Conservation (phyloP, 2,329 filamentous ascomycete species). For the Albifimbria verrucaria region DNA sequence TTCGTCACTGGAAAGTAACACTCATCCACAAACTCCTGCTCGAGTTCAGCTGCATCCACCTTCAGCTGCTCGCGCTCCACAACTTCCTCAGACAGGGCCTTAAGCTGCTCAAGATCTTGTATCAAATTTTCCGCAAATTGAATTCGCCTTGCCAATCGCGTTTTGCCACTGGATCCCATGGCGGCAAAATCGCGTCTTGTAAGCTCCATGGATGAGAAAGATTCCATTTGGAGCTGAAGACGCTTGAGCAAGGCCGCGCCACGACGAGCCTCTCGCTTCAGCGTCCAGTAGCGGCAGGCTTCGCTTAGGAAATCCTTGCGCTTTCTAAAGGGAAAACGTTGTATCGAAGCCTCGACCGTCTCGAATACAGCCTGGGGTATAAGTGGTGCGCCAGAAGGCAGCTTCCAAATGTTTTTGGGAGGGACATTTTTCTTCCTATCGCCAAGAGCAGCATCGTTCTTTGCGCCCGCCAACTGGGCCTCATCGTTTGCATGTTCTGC, state of each 20-base stretch:
- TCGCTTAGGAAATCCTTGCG: conserved; percentile 91
- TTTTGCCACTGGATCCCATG: conserved; percentile 82
- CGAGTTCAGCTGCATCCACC: conserved; percentile 69
- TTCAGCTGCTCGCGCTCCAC: conserved; percentile 76
- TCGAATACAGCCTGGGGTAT: conserved; percentile 87
- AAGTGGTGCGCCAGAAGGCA: conserved; percentile 91
- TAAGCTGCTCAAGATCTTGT: conserved; percentile 74
- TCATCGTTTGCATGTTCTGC: conserved; percentile 75
- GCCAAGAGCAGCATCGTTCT: conserved; percentile 70
- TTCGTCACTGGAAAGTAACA: conserved; percentile 88
- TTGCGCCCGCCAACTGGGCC: conserved; percentile 77
- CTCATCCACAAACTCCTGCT: conserved; percentile 77
- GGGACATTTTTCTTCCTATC: conserved; percentile 64
- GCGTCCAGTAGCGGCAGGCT: conserved; percentile 94
- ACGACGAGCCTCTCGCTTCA: conserved; percentile 89
- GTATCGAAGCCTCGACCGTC: conserved; percentile 77
- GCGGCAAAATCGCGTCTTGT: conserved; percentile 92
- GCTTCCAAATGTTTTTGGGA: conserved; percentile 65
- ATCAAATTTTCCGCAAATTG: conserved; percentile 79
- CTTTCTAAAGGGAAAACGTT: conserved; percentile 75
- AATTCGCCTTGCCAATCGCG: conserved; percentile 75
- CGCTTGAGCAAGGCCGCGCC: conserved; percentile 91
- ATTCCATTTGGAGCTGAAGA: conserved; percentile 90
- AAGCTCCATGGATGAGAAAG: conserved; percentile 96
- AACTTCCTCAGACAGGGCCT: conserved; percentile 64